Evolutionary conservation across 1,284 basidiomycete species (phyloP), one percentile per base, ranked within the genome.

Genomic region (Exsudoporus floridanus): DNA sequence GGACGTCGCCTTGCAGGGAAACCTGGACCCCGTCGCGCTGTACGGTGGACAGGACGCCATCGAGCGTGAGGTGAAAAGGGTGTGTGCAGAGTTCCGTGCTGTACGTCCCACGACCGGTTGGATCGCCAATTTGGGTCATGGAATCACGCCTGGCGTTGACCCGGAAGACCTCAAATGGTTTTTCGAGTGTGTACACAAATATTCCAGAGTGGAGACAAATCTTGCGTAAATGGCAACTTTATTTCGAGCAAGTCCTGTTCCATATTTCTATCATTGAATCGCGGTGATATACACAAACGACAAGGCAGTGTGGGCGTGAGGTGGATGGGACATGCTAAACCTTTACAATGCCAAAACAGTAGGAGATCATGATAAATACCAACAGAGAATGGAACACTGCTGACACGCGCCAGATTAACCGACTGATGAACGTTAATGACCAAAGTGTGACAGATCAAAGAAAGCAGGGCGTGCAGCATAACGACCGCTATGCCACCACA

Each of bases 61-160:
- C 63, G 91, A 95, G 73, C 71, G 74, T 46, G 87, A 92, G 62
- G 93, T 98, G 36, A 86, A 92, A 74, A 78, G 88, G 61, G 90
- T 96, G 81, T 84, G 86, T 56, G 78, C 83, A 58, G 80, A 81
- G 21, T 98, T 98, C 75, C 80, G 81, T 39, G 68, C 71, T 12
- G 77, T 73, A 54, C 81, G 80, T 6, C 74, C 78, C 42, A 58
- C 74, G 10, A 78, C 78, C 47, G 88, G 83, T 7, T 97, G 94
- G 92, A 98, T 99, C 65, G 91, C 91, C 25, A 99, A 99, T 73
- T 75, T 99, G 31, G 97, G 97, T 2, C 97, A 99, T 71, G 96
- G 96, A 5, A 97, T 99, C 62, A 95, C 92, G 10, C 94, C 94
- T n/a, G 88, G 84, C n/a, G 93, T 97, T 18, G 86, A 95, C 68